A percentile compares a stretch with the other conserved stretches of the same genome.
phyloP scores from a whole-genome alignment of 176 grass and related monocot species.

The Juncus effusus region DNA sequence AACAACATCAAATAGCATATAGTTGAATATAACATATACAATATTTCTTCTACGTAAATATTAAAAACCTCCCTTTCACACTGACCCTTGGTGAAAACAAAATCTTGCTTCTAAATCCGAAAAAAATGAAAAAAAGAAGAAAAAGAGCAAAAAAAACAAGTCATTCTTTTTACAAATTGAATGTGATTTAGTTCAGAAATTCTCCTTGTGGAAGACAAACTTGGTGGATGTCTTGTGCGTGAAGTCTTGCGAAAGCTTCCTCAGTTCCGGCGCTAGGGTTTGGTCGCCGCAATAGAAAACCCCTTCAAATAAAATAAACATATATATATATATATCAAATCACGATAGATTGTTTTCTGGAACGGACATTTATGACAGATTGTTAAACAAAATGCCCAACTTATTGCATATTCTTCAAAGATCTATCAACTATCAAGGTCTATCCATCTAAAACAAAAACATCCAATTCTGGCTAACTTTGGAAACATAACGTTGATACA shows the following conservation, averaged over 20 bases:
- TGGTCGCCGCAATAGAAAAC: constrained; percentile 95
- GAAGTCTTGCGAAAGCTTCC: constrained; percentile 64
- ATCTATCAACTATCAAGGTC: too few species aligned
- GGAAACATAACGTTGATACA: too few species aligned
- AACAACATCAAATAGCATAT: too few species aligned
- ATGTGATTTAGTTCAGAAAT: constrained; percentile 44
- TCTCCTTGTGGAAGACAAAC: constrained; percentile 99
- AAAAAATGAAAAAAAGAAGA: constrained; percentile 1
- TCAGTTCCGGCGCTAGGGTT: constrained; percentile 54
- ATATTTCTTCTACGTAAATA: neutral
- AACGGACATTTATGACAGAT: too few species aligned
- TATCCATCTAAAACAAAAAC: too few species aligned
- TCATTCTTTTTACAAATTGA: constrained; percentile 5
- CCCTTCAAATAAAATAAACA: constrained; percentile 23
- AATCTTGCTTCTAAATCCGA: constrained; percentile 3
- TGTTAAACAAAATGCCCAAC: too few species aligned
- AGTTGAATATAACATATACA: neutral
- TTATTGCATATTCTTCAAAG: too few species aligned
- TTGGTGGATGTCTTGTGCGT: constrained; percentile 80
- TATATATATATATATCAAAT: too few species aligned
- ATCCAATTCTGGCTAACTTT: too few species aligned
- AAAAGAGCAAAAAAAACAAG: constrained; percentile 15
- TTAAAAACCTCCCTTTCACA: constrained; percentile 8
- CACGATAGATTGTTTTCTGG: too few species aligned
- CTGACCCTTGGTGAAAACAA: constrained; percentile 12